A percentile compares a stretch with the other conserved stretches of the same genome.
These are phyloP conservation scores for Zasmidium cellare DNA, from an alignment of 2,329 filamentous ascomycete species.

Conservation along the genomic window DNA sequence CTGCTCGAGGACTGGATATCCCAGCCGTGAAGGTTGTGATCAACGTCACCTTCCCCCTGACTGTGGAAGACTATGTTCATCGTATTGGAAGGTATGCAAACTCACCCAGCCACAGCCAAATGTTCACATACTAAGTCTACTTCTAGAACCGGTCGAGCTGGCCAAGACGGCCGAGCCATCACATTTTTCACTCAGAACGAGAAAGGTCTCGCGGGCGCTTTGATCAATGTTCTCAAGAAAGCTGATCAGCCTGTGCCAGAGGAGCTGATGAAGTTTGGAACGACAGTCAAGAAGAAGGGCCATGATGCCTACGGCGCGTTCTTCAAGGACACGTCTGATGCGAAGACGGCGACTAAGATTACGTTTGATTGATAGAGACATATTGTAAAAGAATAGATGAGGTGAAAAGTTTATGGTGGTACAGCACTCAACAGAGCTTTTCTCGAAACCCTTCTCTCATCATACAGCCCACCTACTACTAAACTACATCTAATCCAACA, in stretches of 20 bases:
- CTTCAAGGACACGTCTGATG: slow-evolving; percentile 85
- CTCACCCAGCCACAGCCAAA: not conserved
- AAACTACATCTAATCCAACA: too few relatives aligned
- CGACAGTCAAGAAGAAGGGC: slow-evolving; percentile 97
- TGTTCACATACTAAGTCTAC: not conserved
- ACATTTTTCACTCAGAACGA: slow-evolving; percentile 95
- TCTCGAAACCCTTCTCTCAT: not conserved
- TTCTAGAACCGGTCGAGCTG: slow-evolving; percentile 83
- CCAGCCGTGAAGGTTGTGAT: slow-evolving; percentile 92
- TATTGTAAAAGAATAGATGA: not conserved
- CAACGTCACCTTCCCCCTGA: slow-evolving; percentile 92
- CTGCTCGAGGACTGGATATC: slow-evolving; percentile 90
- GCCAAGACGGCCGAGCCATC: slow-evolving; percentile 82
- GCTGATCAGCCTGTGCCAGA: slow-evolving; percentile 90
- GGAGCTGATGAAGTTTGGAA: slow-evolving; percentile 90
- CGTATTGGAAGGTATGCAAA: slow-evolving; percentile 68
- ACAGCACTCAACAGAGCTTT: too few relatives aligned
- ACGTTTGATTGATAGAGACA: slow-evolving; percentile 65
- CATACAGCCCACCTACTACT: not conserved
- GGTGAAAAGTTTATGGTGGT: not conserved
- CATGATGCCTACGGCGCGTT: slow-evolving; percentile 95
- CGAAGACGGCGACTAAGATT: slow-evolving; percentile 85
- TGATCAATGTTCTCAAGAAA: slow-evolving; percentile 94
- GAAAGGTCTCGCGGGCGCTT: slow-evolving; percentile 84
- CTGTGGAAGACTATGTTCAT: slow-evolving; percentile 96